Conservation (phyloP, 345 rosid species). For the Arabis alpina region DNA sequence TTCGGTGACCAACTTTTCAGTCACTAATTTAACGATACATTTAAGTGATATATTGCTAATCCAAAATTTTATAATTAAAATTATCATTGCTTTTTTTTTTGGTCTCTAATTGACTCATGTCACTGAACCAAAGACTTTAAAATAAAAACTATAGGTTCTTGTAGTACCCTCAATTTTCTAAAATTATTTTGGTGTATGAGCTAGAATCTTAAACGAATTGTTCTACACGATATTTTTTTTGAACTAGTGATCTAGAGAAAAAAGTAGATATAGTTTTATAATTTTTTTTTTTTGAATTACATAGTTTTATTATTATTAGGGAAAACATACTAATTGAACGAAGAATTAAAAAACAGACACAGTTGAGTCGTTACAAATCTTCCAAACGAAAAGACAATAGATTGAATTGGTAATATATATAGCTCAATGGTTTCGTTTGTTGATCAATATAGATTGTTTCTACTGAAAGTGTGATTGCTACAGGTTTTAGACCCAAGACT, state of each 20-base stretch:
- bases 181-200: neutral
- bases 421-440: neutral
- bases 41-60: neutral
- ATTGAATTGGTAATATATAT: neutral
- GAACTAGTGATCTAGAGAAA: neutral
- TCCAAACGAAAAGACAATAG: neutral
- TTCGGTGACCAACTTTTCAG: too few relatives aligned
- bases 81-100: too few relatives aligned
- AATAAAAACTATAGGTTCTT: neutral
- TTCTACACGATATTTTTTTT: neutral
- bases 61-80: neutral
- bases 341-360: neutral
- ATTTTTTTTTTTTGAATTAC: too few relatives aligned
- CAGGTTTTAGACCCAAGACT: too few relatives aligned
- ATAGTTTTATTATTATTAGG: neutral
- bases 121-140: neutral
- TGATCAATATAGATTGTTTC: neutral
- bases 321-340: neutral
- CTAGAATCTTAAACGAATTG: neutral
- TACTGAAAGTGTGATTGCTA: too few relatives aligned
- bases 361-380: neutral
- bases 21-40: neutral
- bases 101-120: too few relatives aligned
- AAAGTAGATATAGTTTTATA: too few relatives aligned
- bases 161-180: neutral